These are phyloP conservation scores for Simplicillium sp. DNA, from an alignment of 2,329 filamentous ascomycete genomes.

Conservation along the genomic window DNA sequence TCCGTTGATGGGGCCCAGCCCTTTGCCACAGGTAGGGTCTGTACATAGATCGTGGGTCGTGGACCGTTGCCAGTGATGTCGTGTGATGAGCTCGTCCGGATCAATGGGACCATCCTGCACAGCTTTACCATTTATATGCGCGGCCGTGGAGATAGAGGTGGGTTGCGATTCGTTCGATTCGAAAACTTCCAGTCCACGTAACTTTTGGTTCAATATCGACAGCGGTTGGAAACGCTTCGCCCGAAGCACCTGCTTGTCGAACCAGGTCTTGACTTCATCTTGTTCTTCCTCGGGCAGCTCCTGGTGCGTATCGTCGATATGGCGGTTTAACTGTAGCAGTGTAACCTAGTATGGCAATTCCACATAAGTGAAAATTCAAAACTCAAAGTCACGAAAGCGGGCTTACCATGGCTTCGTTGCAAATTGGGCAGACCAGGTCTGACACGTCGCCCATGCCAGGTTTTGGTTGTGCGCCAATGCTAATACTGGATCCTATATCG, in stretches of 20 bases:
- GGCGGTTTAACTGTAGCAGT: slow-evolving; percentile 77
- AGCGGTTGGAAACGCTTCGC: slow-evolving; percentile 89
- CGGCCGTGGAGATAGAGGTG: slow-evolving; percentile 21
- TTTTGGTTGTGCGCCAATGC: slow-evolving; percentile 47
- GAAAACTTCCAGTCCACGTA: slow-evolving; percentile 87
- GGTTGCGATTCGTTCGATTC: slow-evolving; percentile 69
- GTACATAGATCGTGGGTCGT: slow-evolving; percentile 71
- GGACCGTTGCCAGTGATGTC: slow-evolving; percentile 78
- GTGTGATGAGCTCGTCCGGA: slow-evolving; percentile 82
- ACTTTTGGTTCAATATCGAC: slow-evolving; percentile 84
- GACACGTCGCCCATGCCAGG: slow-evolving; percentile 38
- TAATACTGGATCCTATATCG: slow-evolving; percentile 75
- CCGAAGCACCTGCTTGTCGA: slow-evolving; percentile 87
- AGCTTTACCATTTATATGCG: slow-evolving; percentile 22
- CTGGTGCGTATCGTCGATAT: slow-evolving; percentile 81
- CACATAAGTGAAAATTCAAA: not conserved
- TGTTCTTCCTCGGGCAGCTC: slow-evolving; percentile 83
- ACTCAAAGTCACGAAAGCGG: not conserved
- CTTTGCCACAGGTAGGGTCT: slow-evolving; percentile 76
- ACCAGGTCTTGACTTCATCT: slow-evolving; percentile 95
- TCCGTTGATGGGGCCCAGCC: slow-evolving; percentile 68
- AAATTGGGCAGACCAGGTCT: slow-evolving; percentile 89
- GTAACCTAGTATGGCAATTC: slow-evolving; percentile 53
- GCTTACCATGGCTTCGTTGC: slow-evolving; percentile 89
- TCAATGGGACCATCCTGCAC: slow-evolving; percentile 44